Base-by-base conservation (phyloP, 306 rosid genomes). In the barrel medic (Medicago truncatula) region DNA sequence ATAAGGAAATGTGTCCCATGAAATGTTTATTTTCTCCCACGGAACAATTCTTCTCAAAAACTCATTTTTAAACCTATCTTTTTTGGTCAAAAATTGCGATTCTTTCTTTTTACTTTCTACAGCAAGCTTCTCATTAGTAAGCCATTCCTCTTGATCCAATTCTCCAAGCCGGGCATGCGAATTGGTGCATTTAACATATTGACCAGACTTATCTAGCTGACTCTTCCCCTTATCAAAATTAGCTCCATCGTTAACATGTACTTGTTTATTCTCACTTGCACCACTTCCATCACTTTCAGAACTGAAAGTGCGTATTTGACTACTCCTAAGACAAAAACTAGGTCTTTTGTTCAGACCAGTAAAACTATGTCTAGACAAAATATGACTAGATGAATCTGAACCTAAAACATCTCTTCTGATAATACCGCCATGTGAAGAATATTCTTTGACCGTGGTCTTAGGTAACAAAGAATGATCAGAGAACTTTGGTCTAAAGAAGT, bases 1-100 rank as follows among this genome's bases (percentile, higher is more conserved):
- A 85, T 95, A 95, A 20, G 99, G 99, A 85, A 95, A 92, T 21
- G 90, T 81, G 64, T 92, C 96, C 99, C 97, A 95, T 9, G 99
- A 89, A 70, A 95, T 88, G 44, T 90, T 86, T 72, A 90, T 85
- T 76, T 92, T 92, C 86, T 95, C 99, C 97, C 97, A 92, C 0
- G 99, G 97, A 87, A 92, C 83, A 82, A 92, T 82, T 85, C 97
- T 92, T 80, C 93, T 82, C 25, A 86, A 69, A 78, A 92, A 87
- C 89, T 92, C 99, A 14, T 88, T 90, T 71, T 85, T 92, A 68
- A 92, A 90, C 91, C 79, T 95, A 72, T 95, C 96, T 54, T 81
- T 85, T 81, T 87, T 86, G 0, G 96, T 86, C 81, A 86, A 75
- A 82, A 92, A 95, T 6, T 96, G 97, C 0, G 93, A 90, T 79